These are phyloP conservation scores for Hypomontagnella monticulosa DNA, from an alignment of 495 filamentous ascomycete genomes.

Conservation along the genomic window DNA sequence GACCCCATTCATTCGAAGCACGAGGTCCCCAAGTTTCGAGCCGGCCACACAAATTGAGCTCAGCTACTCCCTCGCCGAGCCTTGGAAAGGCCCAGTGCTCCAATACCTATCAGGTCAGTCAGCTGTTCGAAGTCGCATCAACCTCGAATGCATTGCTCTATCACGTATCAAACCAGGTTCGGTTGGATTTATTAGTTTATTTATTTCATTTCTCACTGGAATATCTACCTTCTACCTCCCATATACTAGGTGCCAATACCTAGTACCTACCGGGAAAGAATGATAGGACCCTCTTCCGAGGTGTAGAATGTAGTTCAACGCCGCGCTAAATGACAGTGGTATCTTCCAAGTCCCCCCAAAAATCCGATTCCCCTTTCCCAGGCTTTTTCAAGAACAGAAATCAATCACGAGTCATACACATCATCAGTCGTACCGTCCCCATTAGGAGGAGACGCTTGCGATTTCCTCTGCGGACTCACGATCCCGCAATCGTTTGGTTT, in stretches of 20 bases:
- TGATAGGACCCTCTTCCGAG: slow-evolving; percentile 19
- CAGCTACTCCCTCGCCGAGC: no score
- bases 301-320: slow-evolving; percentile 41
- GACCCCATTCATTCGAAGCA: no score
- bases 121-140: no score
- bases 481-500: slow-evolving; percentile 29
- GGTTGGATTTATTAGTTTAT: slow-evolving; percentile 11
- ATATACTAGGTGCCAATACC: no score
- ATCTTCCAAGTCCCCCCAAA: slow-evolving; percentile 39
- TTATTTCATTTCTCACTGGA: slow-evolving; percentile 23
- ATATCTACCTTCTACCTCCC: slow-evolving; percentile 21
- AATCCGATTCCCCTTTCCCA: slow-evolving; percentile 22
- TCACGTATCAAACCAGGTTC: no score
- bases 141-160: no score
- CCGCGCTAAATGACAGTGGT: slow-evolving; percentile 48
- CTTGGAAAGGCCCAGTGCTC: no score
- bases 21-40: no score
- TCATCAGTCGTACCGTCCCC: slow-evolving; percentile 28
- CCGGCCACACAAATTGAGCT: no score
- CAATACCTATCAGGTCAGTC: no score
- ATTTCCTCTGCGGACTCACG: slow-evolving; percentile 4
- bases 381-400: slow-evolving; percentile 4
- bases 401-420: slow-evolving; percentile 28
- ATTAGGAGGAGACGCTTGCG: neutral
- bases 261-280: slow-evolving; percentile 12